Evolutionary conservation across 345 rosid genomes (phyloP).

Genomic region (Anacardium occidentale): DNA sequence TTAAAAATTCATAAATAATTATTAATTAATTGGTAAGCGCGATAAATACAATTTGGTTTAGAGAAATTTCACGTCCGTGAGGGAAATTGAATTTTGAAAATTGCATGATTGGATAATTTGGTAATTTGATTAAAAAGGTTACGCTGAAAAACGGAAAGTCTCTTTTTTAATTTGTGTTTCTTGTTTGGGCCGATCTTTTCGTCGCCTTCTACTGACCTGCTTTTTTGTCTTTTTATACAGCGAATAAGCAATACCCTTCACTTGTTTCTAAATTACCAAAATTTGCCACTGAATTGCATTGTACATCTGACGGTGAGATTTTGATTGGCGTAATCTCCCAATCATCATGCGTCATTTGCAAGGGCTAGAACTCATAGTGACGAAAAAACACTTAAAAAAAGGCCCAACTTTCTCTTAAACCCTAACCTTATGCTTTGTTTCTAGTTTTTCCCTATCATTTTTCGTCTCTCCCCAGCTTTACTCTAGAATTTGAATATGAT

Average conservation of each 20-base stretch:
- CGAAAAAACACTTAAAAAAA: no score
- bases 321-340: not conserved
- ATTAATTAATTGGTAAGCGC: slow-evolving; percentile 51
- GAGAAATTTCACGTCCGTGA: slow-evolving; percentile 64
- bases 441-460: no score
- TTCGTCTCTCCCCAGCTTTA: no score
- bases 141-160: slow-evolving; percentile 5
- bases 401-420: no score
- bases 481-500: no score
- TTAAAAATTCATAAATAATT: slow-evolving; percentile 14
- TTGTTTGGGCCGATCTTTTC: slow-evolving; percentile 28
- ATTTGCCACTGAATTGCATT: slow-evolving; percentile 25
- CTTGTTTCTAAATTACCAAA: slow-evolving; percentile 9
- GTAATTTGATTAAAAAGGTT: slow-evolving; percentile 27
- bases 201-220: slow-evolving; percentile 45
- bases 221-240: slow-evolving; percentile 32
- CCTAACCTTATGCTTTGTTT: no score
- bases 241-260: slow-evolving; percentile 7
- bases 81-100: slow-evolving; percentile 41
- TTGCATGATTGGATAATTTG: slow-evolving; percentile 20
- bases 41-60: slow-evolving; percentile 55
- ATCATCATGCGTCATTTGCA: not conserved
- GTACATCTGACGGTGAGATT: not conserved
- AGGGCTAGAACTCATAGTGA: no score
- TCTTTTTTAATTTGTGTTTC: slow-evolving; percentile 10